phyloP scores from a whole-genome alignment of 2,329 filamentous ascomycete genomes.

The Podosphaera fusca region DNA sequence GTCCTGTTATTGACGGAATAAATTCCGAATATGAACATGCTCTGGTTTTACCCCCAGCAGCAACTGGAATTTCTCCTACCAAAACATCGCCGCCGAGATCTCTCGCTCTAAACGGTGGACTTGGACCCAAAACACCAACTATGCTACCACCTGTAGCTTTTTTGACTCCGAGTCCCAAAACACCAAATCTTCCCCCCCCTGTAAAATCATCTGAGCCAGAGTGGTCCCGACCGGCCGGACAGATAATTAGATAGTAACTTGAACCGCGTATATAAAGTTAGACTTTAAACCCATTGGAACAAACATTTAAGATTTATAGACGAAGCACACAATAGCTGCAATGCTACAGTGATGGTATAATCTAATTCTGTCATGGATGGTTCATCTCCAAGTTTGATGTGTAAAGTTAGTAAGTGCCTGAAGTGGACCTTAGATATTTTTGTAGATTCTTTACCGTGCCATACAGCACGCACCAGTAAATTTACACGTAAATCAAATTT shows the following conservation, averaged over 20 bases:
- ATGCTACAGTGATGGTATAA: too few relatives aligned
- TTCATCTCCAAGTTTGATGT: too few relatives aligned
- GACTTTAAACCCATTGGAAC: too few relatives aligned
- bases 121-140: slow-evolving; percentile 16
- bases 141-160: slow-evolving; percentile 34
- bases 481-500: too few relatives aligned
- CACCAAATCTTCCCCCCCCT: slow-evolving; percentile 35
- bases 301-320: too few relatives aligned
- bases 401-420: too few relatives aligned
- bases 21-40: slow-evolving; percentile 7
- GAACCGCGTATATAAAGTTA: background rate
- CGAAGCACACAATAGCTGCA: too few relatives aligned
- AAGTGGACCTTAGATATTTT: too few relatives aligned
- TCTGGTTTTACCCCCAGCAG: slow-evolving; percentile 14
- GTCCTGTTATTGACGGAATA: slow-evolving; percentile 1
- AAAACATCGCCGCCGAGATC: slow-evolving; percentile 20
- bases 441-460: too few relatives aligned
- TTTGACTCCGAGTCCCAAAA: slow-evolving; percentile 32
- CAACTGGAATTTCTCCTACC: slow-evolving; percentile 21
- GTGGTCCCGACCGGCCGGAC: slow-evolving; percentile 6
- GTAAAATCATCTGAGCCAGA: slow-evolving; percentile 23
- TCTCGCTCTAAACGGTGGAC: slow-evolving; percentile 11
- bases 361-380: too few relatives aligned
- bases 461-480: too few relatives aligned
- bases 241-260: slow-evolving; percentile 6